Base-by-base conservation (phyloP, 2,329 filamentous ascomycete genomes). In the Aspergillus sp. region DNA sequence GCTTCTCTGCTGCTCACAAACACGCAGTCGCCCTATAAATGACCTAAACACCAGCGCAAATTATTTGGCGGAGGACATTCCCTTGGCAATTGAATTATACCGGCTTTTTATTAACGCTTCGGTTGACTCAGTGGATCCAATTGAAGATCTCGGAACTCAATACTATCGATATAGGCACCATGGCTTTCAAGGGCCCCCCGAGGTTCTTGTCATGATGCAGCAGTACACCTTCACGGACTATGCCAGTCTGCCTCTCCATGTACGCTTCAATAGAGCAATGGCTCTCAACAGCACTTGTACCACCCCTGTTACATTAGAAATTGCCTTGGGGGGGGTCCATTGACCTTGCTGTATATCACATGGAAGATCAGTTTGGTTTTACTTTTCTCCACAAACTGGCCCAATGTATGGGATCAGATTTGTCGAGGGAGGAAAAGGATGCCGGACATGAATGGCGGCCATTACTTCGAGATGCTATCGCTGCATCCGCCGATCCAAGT, bases 41-140 rank as follows among this genome's bases (percentile, higher is more conserved):
- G 0, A 30, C 9, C 1, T 30, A 0, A 30, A 30, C 3, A 1
- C 1, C 3, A 1, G 9, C 26, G 9, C 26, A 30, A 1, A 2
- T 11, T 8, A 30, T 30, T 30, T 30, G 26, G 0, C 11, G 8
- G 26, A 30, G 26, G 11, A 11, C 1, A 30, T 30, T 0, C 26
- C 26, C 26, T 0, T 11, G 3, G 26, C 26, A 30, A 30, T 11
- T 30, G 26, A 30, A 30, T 30, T 30, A 30, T 30, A 30, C 26
- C 26, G 26, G 11, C 26, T 30, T 11, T 30, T 30, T 0, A 30
- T 30, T 9, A 30, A 30, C 26, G 9, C 26, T 30, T 30, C 26
- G 11, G 26, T 30, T 3, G 26, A 11, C 26, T 30, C 26, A 4
- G 26, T 30, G 26, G 26, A 30, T 1, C 26, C 26, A 30, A 0